Percentiles rank a stretch among this genome's conserved stretches.
Conservation (phyloP, 2,329 filamentous ascomycete species). For the Canariomyces notabilis region DNA sequence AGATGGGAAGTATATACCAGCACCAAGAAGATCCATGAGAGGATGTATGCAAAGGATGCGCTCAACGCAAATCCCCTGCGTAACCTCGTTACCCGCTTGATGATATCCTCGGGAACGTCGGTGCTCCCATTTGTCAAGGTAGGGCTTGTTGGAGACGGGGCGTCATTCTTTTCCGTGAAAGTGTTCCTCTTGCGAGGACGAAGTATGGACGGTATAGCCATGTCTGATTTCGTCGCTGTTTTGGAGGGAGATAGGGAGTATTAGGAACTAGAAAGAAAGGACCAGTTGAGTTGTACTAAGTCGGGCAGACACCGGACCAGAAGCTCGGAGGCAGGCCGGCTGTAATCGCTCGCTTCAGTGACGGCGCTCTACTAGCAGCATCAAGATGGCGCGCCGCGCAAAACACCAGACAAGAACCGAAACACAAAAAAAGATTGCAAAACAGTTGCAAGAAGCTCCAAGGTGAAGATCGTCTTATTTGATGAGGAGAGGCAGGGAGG, state of each 20-base stretch:
- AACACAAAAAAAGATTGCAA: background rate
- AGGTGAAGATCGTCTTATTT: too few species aligned
- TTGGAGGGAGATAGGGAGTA: too few species aligned
- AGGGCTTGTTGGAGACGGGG: slow-evolving; percentile 8
- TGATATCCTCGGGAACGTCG: slow-evolving; percentile 4
- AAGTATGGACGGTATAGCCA: slow-evolving; percentile 22
- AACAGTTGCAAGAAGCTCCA: background rate
- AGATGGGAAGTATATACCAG: slow-evolving; percentile 47
- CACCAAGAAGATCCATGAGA: slow-evolving; percentile 73
- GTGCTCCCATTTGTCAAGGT: slow-evolving; percentile 4
- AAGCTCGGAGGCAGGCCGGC: slow-evolving; percentile 11
- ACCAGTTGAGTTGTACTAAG: too few species aligned
- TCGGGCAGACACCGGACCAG: too few species aligned
- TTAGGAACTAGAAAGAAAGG: too few species aligned
- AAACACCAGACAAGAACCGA: background rate
- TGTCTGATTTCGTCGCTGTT: slow-evolving; percentile 1
- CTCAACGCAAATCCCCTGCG: slow-evolving; percentile 59
- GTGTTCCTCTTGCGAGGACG: slow-evolving; percentile 15
- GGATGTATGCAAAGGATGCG: slow-evolving; percentile 64
- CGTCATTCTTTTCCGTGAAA: slow-evolving; percentile 5
- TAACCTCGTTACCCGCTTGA: slow-evolving; percentile 41
- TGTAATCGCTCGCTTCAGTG: background rate
- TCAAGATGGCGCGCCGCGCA: background rate
- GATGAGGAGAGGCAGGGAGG: background rate
- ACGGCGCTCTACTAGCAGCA: background rate